Base-by-base conservation (phyloP, 164 flowering plant genomes). In the Malania oleifera region DNA sequence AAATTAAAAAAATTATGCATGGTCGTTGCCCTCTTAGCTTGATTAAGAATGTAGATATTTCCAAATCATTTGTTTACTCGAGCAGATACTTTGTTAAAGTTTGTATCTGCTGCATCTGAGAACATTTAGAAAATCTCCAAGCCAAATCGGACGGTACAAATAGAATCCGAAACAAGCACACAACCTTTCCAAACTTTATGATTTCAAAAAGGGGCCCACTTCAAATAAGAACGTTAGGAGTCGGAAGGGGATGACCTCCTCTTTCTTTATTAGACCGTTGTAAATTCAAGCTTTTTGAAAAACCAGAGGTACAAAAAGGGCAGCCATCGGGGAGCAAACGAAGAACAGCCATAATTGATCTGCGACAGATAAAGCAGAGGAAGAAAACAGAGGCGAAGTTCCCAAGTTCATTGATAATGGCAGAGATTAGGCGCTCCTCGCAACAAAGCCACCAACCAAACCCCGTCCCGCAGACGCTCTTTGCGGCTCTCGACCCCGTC, bases 401-500 rank as follows among this genome's bases (percentile, higher is more conserved):
- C 45, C 11, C 26, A 48, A 49, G 62, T 52, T 37, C 52, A 20
- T 35, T 61, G 50, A 37, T 59, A 66, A 72, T 75, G 78, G 76
- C 77, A 23, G 79, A 54, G 62, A 62, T 27, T 0, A 40, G 25
- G 7, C 61, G 60, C 37, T 41, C 49, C 67, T 67, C 63, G 45
- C 52, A 43, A 22, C 62, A 60, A 65, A 60, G 61, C 53, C 68
- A 54, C 28, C 65, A 62, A 13, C 49, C 50, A 31, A 62, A 68
- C 49, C 52, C 57, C 14, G 15, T 48, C 10, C 54, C 62, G 2
- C 63, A 71, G 3, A 43, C 76, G 35, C 74, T 76, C 45, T 68
- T 69, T 59, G 56, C 69, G 13, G 56, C 76, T 5, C 65, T 79
- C 8, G 84, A 82, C 19, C 80, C 81, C 52, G 59, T 52, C 1